Percentiles rank a stretch among this genome's conserved stretches.
These are phyloP conservation scores for Xylaria hypoxylon DNA, from an alignment of 2,329 filamentous ascomycete genomes.

Conservation along the genomic window DNA sequence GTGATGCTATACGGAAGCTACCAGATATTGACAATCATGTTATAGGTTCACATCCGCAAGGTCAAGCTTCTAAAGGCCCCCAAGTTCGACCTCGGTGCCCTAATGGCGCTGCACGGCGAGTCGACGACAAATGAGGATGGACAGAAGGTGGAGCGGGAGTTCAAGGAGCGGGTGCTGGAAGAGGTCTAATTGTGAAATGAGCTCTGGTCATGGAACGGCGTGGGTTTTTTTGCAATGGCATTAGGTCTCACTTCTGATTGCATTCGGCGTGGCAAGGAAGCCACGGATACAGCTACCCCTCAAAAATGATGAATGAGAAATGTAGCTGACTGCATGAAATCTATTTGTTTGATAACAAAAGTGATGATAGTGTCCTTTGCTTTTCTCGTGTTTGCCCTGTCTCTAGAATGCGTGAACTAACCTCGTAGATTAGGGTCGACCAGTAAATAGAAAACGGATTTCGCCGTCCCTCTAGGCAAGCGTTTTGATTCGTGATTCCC, in stretches of 20 bases:
- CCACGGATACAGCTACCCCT: slow-evolving; percentile 52
- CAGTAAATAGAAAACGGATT: neutral
- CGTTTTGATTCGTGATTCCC: neutral
- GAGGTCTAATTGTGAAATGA: slow-evolving; percentile 77
- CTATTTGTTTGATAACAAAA: slow-evolving; percentile 32
- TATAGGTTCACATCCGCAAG: slow-evolving; percentile 98
- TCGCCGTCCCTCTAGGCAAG: neutral
- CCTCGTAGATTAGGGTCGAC: neutral
- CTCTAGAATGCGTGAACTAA: neutral
- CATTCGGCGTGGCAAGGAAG: slow-evolving; percentile 61
- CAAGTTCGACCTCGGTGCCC: slow-evolving; percentile 98
- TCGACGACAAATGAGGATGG: slow-evolving; percentile 95
- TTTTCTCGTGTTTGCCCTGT: too few species aligned
- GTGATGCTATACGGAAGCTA: neutral
- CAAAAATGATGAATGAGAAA: slow-evolving; percentile 53
- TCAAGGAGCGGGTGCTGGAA: slow-evolving; percentile 97
- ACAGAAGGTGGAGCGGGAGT: slow-evolving; percentile 98
- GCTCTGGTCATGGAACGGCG: slow-evolving; percentile 58
- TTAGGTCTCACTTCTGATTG: slow-evolving; percentile 62
- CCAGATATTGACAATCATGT: slow-evolving; percentile 52
- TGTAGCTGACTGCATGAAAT: slow-evolving; percentile 51
- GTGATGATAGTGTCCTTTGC: slow-evolving; percentile 29
- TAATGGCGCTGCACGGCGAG: slow-evolving; percentile 98
- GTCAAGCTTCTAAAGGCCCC: slow-evolving; percentile 99
- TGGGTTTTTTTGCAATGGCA: slow-evolving; percentile 60